These are phyloP conservation scores for Endoconidiophora laricicola DNA, from an alignment of 2,329 filamentous ascomycete species.

Conservation along the genomic window DNA sequence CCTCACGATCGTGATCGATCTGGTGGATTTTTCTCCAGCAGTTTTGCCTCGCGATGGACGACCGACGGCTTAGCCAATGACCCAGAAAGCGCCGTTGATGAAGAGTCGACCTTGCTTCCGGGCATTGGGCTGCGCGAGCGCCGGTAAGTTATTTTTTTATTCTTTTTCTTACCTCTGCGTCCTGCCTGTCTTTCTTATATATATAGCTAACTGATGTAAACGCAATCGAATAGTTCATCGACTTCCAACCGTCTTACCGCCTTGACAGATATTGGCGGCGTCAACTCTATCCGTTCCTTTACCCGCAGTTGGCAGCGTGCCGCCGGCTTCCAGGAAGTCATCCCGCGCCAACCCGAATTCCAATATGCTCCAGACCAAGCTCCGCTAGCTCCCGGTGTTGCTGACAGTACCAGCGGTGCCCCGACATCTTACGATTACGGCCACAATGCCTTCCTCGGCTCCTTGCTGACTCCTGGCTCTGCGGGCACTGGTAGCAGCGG, in stretches of 20 bases:
- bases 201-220: neutral
- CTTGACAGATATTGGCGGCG: slow-evolving; percentile 61
- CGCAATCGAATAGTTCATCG: slow-evolving; percentile 31
- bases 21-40: slow-evolving; percentile 7
- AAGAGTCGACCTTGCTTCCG: slow-evolving; percentile 3
- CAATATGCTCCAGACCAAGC: slow-evolving; percentile 43
- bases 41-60: slow-evolving; percentile 11
- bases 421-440: slow-evolving; percentile 7
- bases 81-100: slow-evolving; percentile 4
- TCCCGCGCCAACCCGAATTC: slow-evolving; percentile 63
- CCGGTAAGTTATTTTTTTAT: slow-evolving; percentile 1
- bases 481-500: slow-evolving; percentile 20
- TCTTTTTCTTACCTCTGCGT: neutral
- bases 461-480: neutral
- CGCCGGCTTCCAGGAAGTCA: slow-evolving; percentile 73
- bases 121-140: slow-evolving; percentile 5
- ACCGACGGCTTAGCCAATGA: slow-evolving; percentile 2
- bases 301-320: slow-evolving; percentile 84
- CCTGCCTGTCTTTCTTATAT: neutral
- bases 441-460: slow-evolving; percentile 12
- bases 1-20: slow-evolving; percentile 6
- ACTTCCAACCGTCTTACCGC: slow-evolving; percentile 38
- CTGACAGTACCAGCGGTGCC: neutral
- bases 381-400: slow-evolving; percentile 20
- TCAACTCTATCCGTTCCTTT: slow-evolving; percentile 90